Conservation (phyloP, 345 rosid genomes). For the Moricandia moricandioides region DNA sequence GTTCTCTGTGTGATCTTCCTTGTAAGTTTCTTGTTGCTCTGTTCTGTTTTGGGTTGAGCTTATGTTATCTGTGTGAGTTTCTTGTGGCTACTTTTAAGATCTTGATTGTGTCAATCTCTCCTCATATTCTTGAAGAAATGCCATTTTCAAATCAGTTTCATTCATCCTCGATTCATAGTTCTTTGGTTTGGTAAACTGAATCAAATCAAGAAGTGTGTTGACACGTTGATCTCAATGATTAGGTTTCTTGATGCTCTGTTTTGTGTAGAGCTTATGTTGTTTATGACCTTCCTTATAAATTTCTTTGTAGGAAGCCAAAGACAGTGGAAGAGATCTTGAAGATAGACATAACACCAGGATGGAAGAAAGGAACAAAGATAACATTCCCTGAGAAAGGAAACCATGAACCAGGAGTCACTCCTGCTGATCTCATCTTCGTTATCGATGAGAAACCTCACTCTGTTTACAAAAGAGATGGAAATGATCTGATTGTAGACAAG, state of each 20-base stretch:
- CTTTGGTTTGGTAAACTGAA: neutral
- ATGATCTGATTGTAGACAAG: slow-evolving; percentile 56
- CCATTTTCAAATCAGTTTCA: too few species aligned
- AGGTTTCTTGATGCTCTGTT: slow-evolving; percentile 4
- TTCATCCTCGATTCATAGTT: neutral
- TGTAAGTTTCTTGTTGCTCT: neutral
- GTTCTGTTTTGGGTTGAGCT: neutral
- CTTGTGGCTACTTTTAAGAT: neutral
- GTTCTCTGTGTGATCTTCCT: too few species aligned
- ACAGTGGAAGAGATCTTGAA: slow-evolving; percentile 67
- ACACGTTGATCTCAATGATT: neutral
- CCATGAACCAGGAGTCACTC: slow-evolving; percentile 52
- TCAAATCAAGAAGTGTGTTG: neutral
- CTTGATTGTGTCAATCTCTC: too few species aligned
- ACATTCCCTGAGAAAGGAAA: slow-evolving; percentile 84
- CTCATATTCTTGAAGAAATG: too few species aligned
- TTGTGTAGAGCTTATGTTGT: neutral
- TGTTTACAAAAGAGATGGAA: slow-evolving; percentile 58
- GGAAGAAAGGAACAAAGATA: slow-evolving; percentile 87
- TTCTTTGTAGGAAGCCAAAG: slow-evolving; percentile 45
- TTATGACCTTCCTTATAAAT: neutral
- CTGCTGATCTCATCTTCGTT: slow-evolving; percentile 71
- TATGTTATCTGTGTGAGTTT: neutral
- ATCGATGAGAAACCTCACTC: slow-evolving; percentile 75
- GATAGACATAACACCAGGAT: slow-evolving; percentile 70